Base-by-base conservation (phyloP, 805 yeast species). In the Cyberlindnera nakhonratchasimensis region DNA sequence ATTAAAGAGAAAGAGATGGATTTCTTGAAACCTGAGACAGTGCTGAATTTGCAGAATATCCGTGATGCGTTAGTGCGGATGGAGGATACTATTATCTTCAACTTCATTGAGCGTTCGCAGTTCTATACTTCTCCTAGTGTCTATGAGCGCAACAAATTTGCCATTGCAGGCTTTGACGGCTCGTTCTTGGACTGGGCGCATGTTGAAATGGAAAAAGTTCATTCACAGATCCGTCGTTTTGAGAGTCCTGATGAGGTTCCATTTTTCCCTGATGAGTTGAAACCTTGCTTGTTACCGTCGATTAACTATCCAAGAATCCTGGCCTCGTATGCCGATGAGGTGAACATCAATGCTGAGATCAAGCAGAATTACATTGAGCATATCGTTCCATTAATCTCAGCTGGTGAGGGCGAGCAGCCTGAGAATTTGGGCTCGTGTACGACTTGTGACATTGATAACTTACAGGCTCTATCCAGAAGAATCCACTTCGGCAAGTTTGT, bases 401-500 rank as follows among this genome's bases (percentile, higher is more conserved):
- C 81, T 28, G 74, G 70, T 29, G 57, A 63, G 25, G 83, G 87
- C 2, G 95, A 89, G 43, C 95, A 89, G 57, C 67, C 72, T 31
- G 96, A 89, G 59, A 93, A 90, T 63, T 70, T 80, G 42, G 99
- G 99, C 2, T 83, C 95, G 21, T 86, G 93, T 29, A 82, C 95
- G 4, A 69, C 79, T 29, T 72, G 87, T 48, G 99, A 93, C 60
- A 85, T 91, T 43, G 95, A 86, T 52, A 79, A 85, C 51, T 71
- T 93, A 51, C 96, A 93, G 63, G 82, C 96, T 5, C 66, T 93
- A 34, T 85, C 96, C 8, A 74, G 99, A 56, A 75, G 99, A 60
- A 87, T 93, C 53, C 99, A 93, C 65, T 93, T 91, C 66, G 99
- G 99, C 37, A 86, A 86, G 65, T 93, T 91, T 70, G 99, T 93